Base-by-base conservation (phyloP, 192 early-diverging fungal species). In the Mycoemilia scoparia region DNA sequence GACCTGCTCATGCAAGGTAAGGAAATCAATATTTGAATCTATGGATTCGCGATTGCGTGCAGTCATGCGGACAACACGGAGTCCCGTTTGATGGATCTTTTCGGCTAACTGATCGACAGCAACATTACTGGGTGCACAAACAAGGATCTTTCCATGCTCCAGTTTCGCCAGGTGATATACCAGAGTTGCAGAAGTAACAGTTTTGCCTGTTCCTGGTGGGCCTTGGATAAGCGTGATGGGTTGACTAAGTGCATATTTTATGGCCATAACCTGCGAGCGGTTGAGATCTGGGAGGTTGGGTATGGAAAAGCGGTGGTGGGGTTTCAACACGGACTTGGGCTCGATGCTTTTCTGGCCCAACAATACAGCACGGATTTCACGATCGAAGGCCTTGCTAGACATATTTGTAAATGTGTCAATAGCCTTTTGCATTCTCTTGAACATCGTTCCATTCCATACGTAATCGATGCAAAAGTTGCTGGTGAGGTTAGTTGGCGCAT, bases 31-130 rank as follows among this genome's bases (percentile, higher is more conserved):
- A 15, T 88, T 77, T 4, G 87, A 91, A 33, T 93, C 90, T 4
- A 99, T 61, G 27, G 82, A 85, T 49, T 99, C 91, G 16, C 95
- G 73, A 10, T 72, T 82, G 41, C 87, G 87, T 5, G 95, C 91
- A 12, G 87, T 77, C 31, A 99, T 71, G 11, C 95, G 79, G 16
- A 96, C 95, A 10, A 92, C 87, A 29, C 88, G 87, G 17, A 99
- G 65, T 1, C 89, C 85, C 1, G 91, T 96, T 16, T 67, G 69
- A 51, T 96, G 84, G 36, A 99, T 88, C 54, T 95, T 95, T 43
- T 88, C 87, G 1, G 95, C 86, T 40, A 99, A 54, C 53, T 99
- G 95, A 60, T 99, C 92, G 1, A 99, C 95, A 19, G 95, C 95
- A 4, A 99, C 91, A 51, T 99, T 99, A 51, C 82, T 86, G n/a